phyloP scores from a whole-genome alignment of 306 rosid species.

The Vachellia collinsii region DNA sequence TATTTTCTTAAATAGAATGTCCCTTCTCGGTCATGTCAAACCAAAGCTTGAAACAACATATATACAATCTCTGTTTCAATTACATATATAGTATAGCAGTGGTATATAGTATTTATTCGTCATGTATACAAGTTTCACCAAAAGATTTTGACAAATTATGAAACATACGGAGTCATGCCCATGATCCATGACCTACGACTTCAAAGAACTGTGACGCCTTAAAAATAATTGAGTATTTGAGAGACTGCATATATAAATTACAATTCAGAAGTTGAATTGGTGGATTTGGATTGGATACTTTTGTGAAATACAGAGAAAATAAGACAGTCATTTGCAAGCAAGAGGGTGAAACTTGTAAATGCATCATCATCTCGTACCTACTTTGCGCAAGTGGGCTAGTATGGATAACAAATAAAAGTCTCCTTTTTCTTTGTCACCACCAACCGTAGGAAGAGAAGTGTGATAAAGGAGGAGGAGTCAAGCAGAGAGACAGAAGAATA shows the following conservation, averaged over 20 bases:
- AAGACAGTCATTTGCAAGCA: constrained; percentile 11
- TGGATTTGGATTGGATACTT: neutral
- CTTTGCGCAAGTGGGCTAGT: constrained; percentile 41
- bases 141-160: neutral
- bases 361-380: constrained; percentile 33
- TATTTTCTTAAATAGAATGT: neutral
- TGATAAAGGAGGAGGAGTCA: neutral
- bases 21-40: constrained; percentile 30
- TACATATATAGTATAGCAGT: neutral
- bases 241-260: neutral
- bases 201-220: neutral
- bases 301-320: neutral
- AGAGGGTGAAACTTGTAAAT: constrained; percentile 23
- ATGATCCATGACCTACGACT: neutral
- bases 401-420: constrained; percentile 25
- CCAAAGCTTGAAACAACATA: constrained; percentile 5
- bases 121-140: neutral
- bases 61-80: neutral
- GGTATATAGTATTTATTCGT: neutral
- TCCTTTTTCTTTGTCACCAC: constrained; percentile 32
- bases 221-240: neutral
- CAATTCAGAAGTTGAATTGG: neutral
- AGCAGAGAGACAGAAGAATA: neutral
- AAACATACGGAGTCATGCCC: neutral
- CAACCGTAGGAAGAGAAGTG: constrained; percentile 44